Conservation (phyloP, 306 rosid genomes). For the Ammopiptanthus mongolicus region DNA sequence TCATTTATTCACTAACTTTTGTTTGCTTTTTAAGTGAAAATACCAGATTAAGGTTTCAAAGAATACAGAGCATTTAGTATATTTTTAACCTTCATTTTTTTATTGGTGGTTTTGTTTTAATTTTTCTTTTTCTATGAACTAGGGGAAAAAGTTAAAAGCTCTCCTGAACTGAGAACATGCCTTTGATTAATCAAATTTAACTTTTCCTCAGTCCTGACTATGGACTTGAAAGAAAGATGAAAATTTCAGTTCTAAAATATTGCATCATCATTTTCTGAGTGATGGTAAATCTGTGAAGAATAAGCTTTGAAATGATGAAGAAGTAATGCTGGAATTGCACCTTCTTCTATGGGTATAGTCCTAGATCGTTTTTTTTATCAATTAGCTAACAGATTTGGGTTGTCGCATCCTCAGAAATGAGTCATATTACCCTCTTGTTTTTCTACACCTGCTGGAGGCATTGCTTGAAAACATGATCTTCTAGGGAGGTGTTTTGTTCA, state of each 20-base stretch:
- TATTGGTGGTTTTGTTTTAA: neutral
- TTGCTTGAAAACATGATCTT: neutral
- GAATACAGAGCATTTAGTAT: neutral
- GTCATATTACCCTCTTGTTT: neutral
- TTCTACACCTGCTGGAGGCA: neutral
- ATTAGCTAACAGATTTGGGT: conserved; percentile 11
- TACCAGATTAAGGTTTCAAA: neutral
- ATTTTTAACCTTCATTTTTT: neutral
- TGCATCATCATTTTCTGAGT: neutral
- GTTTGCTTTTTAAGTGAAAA: neutral
- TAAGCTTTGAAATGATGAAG: neutral
- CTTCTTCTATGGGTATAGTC: neutral
- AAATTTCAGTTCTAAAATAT: neutral
- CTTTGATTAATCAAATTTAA: neutral
- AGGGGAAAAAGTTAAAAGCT: neutral
- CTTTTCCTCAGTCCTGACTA: neutral
- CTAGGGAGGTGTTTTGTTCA: neutral
- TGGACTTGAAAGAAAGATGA: neutral
- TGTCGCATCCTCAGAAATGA: neutral
- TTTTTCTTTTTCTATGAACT: neutral
- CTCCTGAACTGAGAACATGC: neutral
- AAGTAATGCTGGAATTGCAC: neutral
- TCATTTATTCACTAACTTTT: neutral
- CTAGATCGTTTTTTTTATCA: neutral
- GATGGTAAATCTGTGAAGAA: neutral